Evolutionary conservation across 179 eudicot genomes (phyloP), one percentile per base, ranked within the genome.

Genomic region (Actinidia chinensis): DNA sequence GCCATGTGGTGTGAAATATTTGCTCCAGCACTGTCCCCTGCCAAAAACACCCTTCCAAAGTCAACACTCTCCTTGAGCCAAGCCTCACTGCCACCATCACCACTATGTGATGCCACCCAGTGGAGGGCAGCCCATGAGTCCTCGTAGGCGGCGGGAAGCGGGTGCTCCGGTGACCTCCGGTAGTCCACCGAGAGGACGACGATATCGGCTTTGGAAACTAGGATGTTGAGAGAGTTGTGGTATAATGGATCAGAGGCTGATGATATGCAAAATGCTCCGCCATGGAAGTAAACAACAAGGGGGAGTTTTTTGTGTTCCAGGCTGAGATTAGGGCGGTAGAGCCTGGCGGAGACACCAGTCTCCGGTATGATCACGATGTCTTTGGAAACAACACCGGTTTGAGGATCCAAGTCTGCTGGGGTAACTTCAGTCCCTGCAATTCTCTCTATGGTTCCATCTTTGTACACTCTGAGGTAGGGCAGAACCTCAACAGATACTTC

Each of bases 1-100:
- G 80, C 76, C 82, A 82, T 60, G 75, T 84, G 77, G 71, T 86
- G 87, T 9, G 79, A 25, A 4, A 87, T 83, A 65, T 83, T 87
- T 1, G 82, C 90, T 1, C 90, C 90, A 0, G 87, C 87, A 9
- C 86, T 85, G 60, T 87, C 87, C 6, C 90, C 90, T 4, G 77
- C 84, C 8, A 86, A 28, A 28, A 55, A 83, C 23, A 85, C 85
- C 11, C 76, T 28, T 0, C 10, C 33, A 18, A 83, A 83, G 70
- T 87, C 90, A 23, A 78, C 86, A 25, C 63, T 14, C 6, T 82
- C 84, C 22, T 44, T 79, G 0, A 84, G 55, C 87, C 89, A 87
- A 8, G 69, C 51, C 42, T 87, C 90, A 0, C 77, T 42, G 1
- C 80, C 87, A 4, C 48, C 52, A 2, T 78, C 82, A 4, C 17